Conservation (phyloP, 2,329 filamentous ascomycete species). For the Metarhizium robertsii region DNA sequence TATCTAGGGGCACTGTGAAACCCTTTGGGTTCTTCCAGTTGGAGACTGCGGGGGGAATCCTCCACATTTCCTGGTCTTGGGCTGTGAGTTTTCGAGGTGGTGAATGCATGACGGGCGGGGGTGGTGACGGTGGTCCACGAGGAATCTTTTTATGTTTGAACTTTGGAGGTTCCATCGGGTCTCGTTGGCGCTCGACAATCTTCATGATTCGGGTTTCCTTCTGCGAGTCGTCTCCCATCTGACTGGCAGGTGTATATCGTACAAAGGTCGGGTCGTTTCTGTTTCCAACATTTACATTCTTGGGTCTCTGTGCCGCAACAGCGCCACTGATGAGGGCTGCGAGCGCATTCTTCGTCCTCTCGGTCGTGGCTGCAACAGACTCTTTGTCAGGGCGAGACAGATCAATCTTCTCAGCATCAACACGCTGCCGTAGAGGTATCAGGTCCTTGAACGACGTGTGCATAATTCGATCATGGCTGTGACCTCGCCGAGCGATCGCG, state of each 20-base stretch:
- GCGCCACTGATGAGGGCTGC: constrained; percentile 75
- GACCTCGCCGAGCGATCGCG: constrained; percentile 83
- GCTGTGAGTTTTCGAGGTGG: constrained; percentile 91
- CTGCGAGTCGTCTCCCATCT: constrained; percentile 81
- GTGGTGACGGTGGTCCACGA: constrained; percentile 81
- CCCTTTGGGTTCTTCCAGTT: constrained; percentile 99
- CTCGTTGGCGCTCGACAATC: constrained; percentile 87
- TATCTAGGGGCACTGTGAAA: constrained; percentile 92
- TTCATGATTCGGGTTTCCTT: constrained; percentile 97
- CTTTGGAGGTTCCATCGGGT: constrained; percentile 95
- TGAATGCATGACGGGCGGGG: constrained; percentile 89
- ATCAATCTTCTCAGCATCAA: constrained; percentile 85
- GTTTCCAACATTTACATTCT: constrained; percentile 78
- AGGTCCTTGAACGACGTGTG: constrained; percentile 96
- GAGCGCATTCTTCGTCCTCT: constrained; percentile 80
- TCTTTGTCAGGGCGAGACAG: constrained; percentile 78
- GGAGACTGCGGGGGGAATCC: constrained; percentile 74
- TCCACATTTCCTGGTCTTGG: constrained; percentile 96
- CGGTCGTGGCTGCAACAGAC: constrained; percentile 72
- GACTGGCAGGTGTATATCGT: constrained; percentile 87
- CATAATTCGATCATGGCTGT: constrained; percentile 73
- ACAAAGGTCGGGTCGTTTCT: constrained; percentile 87
- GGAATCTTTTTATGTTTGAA: constrained; percentile 99
- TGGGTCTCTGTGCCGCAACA: constrained; percentile 86
- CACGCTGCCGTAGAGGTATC: constrained; percentile 86